Conservation (phyloP, 2,329 filamentous ascomycete species). For the Colletotrichum sp. region DNA sequence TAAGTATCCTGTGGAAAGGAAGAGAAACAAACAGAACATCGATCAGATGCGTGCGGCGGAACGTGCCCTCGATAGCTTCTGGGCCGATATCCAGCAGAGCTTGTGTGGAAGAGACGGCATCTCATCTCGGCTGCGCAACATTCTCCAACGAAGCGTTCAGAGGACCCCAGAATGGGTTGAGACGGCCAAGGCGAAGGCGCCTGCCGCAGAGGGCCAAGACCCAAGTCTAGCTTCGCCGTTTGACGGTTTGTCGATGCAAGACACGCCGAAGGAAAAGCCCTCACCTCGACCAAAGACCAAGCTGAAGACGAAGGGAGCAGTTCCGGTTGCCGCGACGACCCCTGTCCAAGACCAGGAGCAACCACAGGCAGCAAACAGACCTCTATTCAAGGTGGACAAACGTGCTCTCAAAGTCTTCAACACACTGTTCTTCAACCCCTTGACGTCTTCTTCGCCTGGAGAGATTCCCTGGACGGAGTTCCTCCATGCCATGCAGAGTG, state of each 20-base stretch:
- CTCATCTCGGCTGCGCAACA: slow-evolving; percentile 25
- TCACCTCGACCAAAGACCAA: background rate
- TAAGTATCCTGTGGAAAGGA: slow-evolving; percentile 46
- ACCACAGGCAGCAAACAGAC: background rate
- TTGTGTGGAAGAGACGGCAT: background rate
- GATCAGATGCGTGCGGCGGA: slow-evolving; percentile 51
- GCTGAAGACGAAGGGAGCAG: background rate
- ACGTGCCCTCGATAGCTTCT: slow-evolving; percentile 50
- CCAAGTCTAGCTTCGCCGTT: background rate
- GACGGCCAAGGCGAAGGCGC: background rate
- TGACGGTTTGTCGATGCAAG: background rate
- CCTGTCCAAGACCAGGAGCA: slow-evolving; percentile 6
- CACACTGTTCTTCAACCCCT: slow-evolving; percentile 45
- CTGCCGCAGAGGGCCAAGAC: background rate
- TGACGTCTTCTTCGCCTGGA: slow-evolving; percentile 38
- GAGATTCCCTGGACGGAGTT: slow-evolving; percentile 60
- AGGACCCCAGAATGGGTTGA: slow-evolving; percentile 27
- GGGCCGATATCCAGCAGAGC: slow-evolving; percentile 34
- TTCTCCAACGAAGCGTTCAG: slow-evolving; percentile 21
- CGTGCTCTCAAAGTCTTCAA: slow-evolving; percentile 38
- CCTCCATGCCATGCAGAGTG: slow-evolving; percentile 52
- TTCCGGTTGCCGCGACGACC: background rate
- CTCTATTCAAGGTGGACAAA: slow-evolving; percentile 28
- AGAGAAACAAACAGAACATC: slow-evolving; percentile 47
- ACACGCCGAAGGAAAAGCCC: background rate